Conservation (phyloP, 1,284 basidiomycete species). For the Termitomyces sp. region DNA sequence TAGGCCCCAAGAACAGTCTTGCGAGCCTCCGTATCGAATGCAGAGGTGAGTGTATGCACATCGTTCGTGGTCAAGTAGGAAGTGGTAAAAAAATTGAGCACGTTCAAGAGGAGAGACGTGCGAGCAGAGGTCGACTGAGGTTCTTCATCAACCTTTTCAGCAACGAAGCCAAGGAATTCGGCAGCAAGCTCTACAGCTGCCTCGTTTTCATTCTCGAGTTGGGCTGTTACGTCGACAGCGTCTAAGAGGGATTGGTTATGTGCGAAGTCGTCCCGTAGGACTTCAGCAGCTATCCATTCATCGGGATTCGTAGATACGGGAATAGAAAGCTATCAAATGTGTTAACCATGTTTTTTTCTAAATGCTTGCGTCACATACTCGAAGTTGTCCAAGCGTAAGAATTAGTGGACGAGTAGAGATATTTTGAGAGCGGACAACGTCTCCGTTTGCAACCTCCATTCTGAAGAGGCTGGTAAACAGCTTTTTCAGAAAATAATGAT, state of each 20-base stretch:
- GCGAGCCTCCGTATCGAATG: slow-evolving; percentile 73
- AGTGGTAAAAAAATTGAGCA: slow-evolving; percentile 74
- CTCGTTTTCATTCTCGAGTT: slow-evolving; percentile 54
- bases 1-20: slow-evolving; percentile 77
- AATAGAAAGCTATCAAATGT: slow-evolving; percentile 61
- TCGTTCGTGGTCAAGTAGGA: slow-evolving; percentile 74
- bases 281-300: slow-evolving; percentile 86
- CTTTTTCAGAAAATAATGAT: slow-evolving; percentile 16
- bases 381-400: slow-evolving; percentile 54
- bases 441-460: slow-evolving; percentile 35
- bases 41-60: slow-evolving; percentile 75
- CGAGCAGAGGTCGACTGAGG: slow-evolving; percentile 51
- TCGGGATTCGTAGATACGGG: slow-evolving; percentile 74
- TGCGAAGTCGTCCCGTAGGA: slow-evolving; percentile 81
- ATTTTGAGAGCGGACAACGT: slow-evolving; percentile 25
- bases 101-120: slow-evolving; percentile 66
- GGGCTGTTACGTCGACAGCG: slow-evolving; percentile 44
- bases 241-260: slow-evolving; percentile 58
- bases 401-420: slow-evolving; percentile 63
- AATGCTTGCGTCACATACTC: slow-evolving; percentile 45
- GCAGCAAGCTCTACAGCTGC: slow-evolving; percentile 74
- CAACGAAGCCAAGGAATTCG: slow-evolving; percentile 74
- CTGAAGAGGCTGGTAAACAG: slow-evolving; percentile 23
- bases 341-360: slow-evolving; percentile 15
- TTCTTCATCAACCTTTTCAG: slow-evolving; percentile 55